Base-by-base conservation (phyloP, 2,329 filamentous ascomycete genomes). In the Scortechinia acanthostroma region DNA sequence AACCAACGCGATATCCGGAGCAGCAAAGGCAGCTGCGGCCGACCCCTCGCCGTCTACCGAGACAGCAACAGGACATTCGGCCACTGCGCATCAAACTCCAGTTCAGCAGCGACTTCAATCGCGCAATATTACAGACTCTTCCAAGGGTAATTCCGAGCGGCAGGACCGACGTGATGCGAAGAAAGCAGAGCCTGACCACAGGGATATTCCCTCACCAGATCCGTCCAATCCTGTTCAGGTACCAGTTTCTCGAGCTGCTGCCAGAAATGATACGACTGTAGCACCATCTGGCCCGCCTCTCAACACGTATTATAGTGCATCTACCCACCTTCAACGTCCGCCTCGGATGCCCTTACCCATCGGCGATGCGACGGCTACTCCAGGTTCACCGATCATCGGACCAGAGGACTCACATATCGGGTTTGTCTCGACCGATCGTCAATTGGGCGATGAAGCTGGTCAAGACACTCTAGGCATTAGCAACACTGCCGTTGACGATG, bases 271-370 rank as follows among this genome's bases (percentile, higher is more conserved):
- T 30, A 10, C n/a, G n/a, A n/a, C 25, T 30, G 25, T 30, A n/a
- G 25, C 25, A 30, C 25, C 25, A 10, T 30, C 25, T 30, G 25
- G 25, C 10, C 52, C 53, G 44, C 49, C 28, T 57, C 58, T 21
- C 48, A 53, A 56, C 5, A 48, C 56, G 61, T 83, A 79, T 55
- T 62, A 83, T 52, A 80, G 78, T 51, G 77, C 80, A 52, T 75
- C 83, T 68, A 73, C 73, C 37, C 83, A 82, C 55, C 65, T 77
- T 55, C 70, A 74, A 47, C 76, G 86, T n/a, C 91, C 91, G 42
- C 91, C 91, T 43, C 85, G 91, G 49, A 72, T 97, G 56, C 91
- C 91, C 47, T 77, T 97, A 48, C 91, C 91, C 45, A 96, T 97
- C 55, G 90, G 94, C 55, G 88, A 96, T 69, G 90, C 95, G 60